These are phyloP conservation scores for Paramecium tetraurelia DNA, from an alignment of 73 alveolate genomes.

Conservation along the genomic window DNA sequence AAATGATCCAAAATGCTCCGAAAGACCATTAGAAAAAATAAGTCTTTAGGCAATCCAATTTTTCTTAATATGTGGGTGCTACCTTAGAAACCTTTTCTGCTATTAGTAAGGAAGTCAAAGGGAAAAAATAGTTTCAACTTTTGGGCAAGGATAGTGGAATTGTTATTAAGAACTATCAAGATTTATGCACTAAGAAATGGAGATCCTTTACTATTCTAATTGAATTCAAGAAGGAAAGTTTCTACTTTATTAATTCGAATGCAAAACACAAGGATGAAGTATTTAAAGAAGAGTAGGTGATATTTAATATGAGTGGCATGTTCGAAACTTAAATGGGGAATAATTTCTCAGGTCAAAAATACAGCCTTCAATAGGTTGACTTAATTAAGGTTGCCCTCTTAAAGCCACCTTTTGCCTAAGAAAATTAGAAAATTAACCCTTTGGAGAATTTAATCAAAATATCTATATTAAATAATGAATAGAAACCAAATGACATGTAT, in stretches of 20 bases:
- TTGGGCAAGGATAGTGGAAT: slow-evolving; percentile 8
- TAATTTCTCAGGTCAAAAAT: neutral
- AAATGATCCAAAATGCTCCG: neutral
- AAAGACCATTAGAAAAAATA: neutral
- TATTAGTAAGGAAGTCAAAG: neutral
- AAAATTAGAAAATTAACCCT: neutral
- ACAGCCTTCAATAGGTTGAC: neutral
- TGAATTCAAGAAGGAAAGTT: neutral
- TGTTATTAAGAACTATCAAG: neutral
- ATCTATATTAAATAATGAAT: neutral
- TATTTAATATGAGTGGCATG: neutral
- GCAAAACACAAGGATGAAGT: neutral
- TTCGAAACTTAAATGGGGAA: neutral
- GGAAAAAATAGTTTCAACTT: neutral
- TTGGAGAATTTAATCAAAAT: neutral
- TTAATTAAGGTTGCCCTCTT: neutral
- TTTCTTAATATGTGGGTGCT: slow-evolving; percentile 2
- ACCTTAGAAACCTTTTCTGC: slow-evolving; percentile 2
- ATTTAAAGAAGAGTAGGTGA: neutral
- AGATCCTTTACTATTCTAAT: neutral
- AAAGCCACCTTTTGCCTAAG: neutral
- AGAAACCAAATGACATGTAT: neutral
- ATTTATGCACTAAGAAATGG: neutral
- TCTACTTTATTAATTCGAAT: neutral
- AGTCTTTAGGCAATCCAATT: neutral